These are phyloP conservation scores for Rhynchosporium graminicola DNA, from an alignment of 2,329 filamentous ascomycete species.

Conservation along the genomic window DNA sequence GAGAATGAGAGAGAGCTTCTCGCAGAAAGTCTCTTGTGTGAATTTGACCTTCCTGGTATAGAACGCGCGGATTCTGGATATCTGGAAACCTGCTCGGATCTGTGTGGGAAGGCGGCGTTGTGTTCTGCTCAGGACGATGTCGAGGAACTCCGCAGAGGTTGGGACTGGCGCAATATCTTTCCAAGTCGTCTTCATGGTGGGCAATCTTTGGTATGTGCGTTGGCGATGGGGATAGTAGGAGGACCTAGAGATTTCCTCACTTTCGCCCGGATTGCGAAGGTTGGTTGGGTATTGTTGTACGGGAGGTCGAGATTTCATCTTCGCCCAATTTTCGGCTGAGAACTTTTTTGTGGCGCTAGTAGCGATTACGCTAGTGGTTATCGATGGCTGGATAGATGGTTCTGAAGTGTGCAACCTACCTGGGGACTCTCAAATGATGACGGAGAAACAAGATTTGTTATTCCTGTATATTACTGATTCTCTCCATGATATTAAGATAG, in stretches of 20 bases:
- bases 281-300: not conserved
- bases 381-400: not conserved
- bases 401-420: too few species aligned
- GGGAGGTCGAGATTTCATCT: slow-evolving; percentile 3
- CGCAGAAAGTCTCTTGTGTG: slow-evolving; percentile 92
- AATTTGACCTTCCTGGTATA: slow-evolving; percentile 99
- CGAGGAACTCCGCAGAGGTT: slow-evolving; percentile 91
- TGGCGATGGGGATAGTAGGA: not conserved
- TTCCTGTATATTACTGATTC: too few species aligned
- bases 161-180: slow-evolving; percentile 86
- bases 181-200: slow-evolving; percentile 64
- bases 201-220: slow-evolving; percentile 23
- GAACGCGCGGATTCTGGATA: slow-evolving; percentile 88
- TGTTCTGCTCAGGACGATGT: slow-evolving; percentile 92
- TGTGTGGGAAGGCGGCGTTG: slow-evolving; percentile 92
- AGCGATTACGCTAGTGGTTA: slow-evolving; percentile 4
- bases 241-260: too few species aligned
- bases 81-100: slow-evolving; percentile 94
- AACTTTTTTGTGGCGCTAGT: slow-evolving; percentile 9
- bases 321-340: not conserved
- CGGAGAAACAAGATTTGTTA: too few species aligned
- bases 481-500: too few species aligned
- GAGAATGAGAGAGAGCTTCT: slow-evolving; percentile 88
- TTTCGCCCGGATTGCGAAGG: too few species aligned
- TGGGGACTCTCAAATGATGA: too few species aligned